Evolutionary conservation across 2,329 filamentous ascomycete species (phyloP), one percentile per base, ranked within the genome.

Genomic region (Magnaporthiopsis rhizophila): DNA sequence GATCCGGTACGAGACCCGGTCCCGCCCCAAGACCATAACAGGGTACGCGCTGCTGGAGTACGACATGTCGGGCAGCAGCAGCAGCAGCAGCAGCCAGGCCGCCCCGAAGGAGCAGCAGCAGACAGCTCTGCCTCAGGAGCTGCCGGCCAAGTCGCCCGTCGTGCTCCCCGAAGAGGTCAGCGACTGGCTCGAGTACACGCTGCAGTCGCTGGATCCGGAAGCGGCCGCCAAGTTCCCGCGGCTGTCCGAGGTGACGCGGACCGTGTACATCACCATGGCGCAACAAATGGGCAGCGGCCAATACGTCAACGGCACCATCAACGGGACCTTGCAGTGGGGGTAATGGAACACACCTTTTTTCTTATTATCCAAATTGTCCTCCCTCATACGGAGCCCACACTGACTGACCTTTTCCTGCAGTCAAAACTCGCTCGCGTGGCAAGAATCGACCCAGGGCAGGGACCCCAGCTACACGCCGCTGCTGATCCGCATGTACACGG

Each of bases 21-120:
- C 84, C 53, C 77, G 83, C 0, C 80, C 81, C 0, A 69, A 73
- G 1, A 70, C 76, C 0, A 77, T 79, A 64, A 73, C 72, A 21
- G 79, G 80, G 26, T 86, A 81, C 66, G 83, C 77, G 8, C 70
- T 86, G 3, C 71, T 85, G 7, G 77, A 76, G 38, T 85, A 81
- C 69, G 70, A 71, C 1, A 70, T 45, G 26, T 53, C 61, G 3
- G 34, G 9, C 7, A n/a, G n/a, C n/a, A n/a, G n/a, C n/a, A n/a
- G n/a, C n/a, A n/a, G n/a, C n/a, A n/a, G n/a, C n/a, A 30, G 28
- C 28, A n/a, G 18, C 45, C 6, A 8, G 18, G 21, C 45, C 3
- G 45, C 3, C 12, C 9, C 26, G n/a, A 4, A 13, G 26, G 8
- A 21, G 26, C 28, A 26, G 8, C 26, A 58, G 8, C 7, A 28